Base-by-base conservation (phyloP, 768 basidiomycete genomes). In the Tricholomella constricta region DNA sequence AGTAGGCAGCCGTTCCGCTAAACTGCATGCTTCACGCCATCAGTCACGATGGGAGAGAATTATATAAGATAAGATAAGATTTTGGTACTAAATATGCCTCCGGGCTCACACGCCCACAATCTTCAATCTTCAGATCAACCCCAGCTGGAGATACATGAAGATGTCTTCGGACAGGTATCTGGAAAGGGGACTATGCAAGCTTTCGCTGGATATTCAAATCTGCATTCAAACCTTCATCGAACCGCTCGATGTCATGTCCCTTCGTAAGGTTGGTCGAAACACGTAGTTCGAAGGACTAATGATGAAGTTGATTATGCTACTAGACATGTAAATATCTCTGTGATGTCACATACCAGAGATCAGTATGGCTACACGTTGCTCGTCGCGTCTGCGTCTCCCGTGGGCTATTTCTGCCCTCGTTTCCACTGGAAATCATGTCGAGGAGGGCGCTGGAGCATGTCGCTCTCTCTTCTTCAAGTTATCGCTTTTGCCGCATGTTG, bases 341-440 rank as follows among this genome's bases (percentile, higher is more conserved):
- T 19, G 7, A 29, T 15, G 52, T 45, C 25, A 60, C 52, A 8
- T 49, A 44, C 14, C 45, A 56, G 26, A 47, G 58, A 35, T 54
- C 52, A 6, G 60, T 64, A 9, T 62, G 62, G 62, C 37, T 57
- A 44, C 57, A 50, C n/a, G 54, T 58, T 0, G 49, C 62, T 19
- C 51, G 55, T 17, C 50, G 56, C 20, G 36, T 62, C 8, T 57
- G 56, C 40, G 43, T 42, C n/a, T 5, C 45, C 10, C 56, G 62
- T 27, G n/a, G 52, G 32, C 26, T 59, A 7, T 63, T 59, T 44
- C 23, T 36, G 12, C 53, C 62, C 5, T 57, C 60, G 7, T 64
- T 60, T 45, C 57, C 59, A n/a, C 14, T 57, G 31, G 55, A 58
- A 41, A 27, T 57, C 26, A 60, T 64, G 61, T 52, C 54, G 15